Evolutionary conservation across 2,329 filamentous ascomycete genomes (phyloP), one percentile per base, ranked within the genome.

Genomic region (Aspergillus caelatus): DNA sequence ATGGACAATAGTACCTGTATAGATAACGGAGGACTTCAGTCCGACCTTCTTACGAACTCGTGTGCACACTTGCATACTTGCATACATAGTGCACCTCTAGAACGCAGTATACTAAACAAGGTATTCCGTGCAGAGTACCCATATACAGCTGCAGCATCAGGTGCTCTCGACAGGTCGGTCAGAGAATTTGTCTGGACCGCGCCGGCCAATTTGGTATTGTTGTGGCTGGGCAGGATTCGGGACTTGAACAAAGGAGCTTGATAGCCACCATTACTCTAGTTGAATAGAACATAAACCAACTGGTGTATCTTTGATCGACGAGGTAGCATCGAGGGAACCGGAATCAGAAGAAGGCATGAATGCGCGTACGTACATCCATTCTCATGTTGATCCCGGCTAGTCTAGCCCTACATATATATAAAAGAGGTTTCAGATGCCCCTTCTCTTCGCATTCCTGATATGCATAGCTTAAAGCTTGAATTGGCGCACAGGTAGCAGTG

Each of bases 401-500:
- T 43, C 61, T 46, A 67, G 62, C 60, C 58, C 61, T 62, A 65
- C 39, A 59, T 60, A 43, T 59, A 59, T 58, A 41, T 41, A 55
- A 57, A 16, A 21, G 26, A 36, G 43, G 55, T 59, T 54, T 58
- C 58, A 58, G 34, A 41, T 23, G 23, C 34, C 43, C 53, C 36
- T 43, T 53, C 61, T 46, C 55, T 56, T 26, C 34, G 30, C 26
- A 66, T 62, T 65, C 64, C 58, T 63, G 54, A 46, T 43, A 62
- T 63, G 57, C 63, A 66, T 64, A 64, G 57, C 57, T 63, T 52
- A 62, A 63, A 63, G 62, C 61, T 66, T 63, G 63, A 56, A 43
- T 64, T 60, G 48, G 65, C 66, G 68, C 67, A 67, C 67, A 67
- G 67, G 65, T 68, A 60, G 46, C 62, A 65, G 54, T 61, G 57